phyloP scores from a whole-genome alignment of 768 basidiomycete species.

The Tulasnella sp. region DNA sequence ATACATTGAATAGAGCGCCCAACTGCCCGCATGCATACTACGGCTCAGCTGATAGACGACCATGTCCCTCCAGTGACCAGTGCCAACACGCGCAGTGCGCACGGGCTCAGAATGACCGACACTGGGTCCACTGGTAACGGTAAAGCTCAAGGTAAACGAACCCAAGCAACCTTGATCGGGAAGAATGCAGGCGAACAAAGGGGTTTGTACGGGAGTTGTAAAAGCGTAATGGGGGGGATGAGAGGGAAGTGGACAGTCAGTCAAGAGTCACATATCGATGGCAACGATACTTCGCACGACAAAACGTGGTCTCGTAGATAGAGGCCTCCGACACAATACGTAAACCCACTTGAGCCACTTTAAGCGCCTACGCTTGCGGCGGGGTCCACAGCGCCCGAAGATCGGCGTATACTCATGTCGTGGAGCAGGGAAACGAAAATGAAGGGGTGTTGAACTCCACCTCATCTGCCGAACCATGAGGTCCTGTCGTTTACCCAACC shows the following conservation, averaged over 20 bases:
- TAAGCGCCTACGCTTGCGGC: not conserved
- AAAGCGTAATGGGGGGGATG: not conserved
- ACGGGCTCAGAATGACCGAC: too few species aligned
- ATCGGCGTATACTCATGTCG: not conserved
- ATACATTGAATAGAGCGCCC: too few species aligned
- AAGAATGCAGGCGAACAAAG: not conserved
- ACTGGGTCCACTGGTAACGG: too few species aligned
- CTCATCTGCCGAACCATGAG: not conserved
- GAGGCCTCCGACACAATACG: not conserved
- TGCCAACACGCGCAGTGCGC: too few species aligned
- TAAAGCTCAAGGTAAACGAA: too few species aligned
- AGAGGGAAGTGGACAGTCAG: not conserved
- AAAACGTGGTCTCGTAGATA: too few species aligned
- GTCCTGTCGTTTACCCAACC: not conserved
- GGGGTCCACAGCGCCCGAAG: not conserved
- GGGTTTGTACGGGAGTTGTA: not conserved
- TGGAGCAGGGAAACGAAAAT: not conserved
- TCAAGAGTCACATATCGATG: not conserved
- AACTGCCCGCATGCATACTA: too few species aligned
- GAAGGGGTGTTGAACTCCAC: not conserved
- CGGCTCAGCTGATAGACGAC: too few species aligned
- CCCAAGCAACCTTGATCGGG: not conserved
- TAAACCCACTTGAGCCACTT: not conserved
- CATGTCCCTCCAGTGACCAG: too few species aligned
- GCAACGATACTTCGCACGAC: too few species aligned